Evolutionary conservation across 2,329 filamentous ascomycete species (phyloP).

Genomic region (Colletotrichum falcatum): DNA sequence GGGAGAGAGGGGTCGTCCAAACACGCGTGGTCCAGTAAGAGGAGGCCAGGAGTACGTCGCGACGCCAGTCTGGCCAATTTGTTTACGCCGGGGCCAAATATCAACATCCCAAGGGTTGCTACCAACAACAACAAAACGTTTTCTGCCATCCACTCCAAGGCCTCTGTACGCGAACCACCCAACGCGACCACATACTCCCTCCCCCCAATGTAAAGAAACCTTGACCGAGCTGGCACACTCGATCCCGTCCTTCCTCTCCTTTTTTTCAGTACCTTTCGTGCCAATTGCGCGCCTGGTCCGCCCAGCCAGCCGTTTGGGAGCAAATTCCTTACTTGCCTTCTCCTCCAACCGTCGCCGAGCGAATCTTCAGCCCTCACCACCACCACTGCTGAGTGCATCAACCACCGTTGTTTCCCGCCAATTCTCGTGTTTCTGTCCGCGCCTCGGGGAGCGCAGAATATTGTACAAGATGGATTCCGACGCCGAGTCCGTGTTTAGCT

Average conservation of each 20-base stretch:
- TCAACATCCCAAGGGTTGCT: slow-evolving; percentile 42
- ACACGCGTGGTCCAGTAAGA: slow-evolving; percentile 39
- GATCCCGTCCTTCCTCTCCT: slow-evolving; percentile 28
- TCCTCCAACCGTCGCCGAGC: slow-evolving; percentile 8
- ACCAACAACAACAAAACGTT: slow-evolving; percentile 41
- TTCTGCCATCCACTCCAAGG: slow-evolving; percentile 11
- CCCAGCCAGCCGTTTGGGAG: slow-evolving; percentile 32
- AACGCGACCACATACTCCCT: slow-evolving; percentile 18
- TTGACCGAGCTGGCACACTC: slow-evolving; percentile 38
- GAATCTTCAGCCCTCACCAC: slow-evolving; percentile 6
- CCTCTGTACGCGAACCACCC: slow-evolving; percentile 18
- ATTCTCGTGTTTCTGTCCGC: slow-evolving; percentile 28
- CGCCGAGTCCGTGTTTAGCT: slow-evolving; percentile 59
- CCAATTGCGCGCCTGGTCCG: slow-evolving; percentile 38
- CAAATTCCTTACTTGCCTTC: slow-evolving; percentile 14
- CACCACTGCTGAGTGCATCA: slow-evolving; percentile 10
- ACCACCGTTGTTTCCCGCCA: slow-evolving; percentile 24
- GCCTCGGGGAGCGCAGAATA: slow-evolving; percentile 28
- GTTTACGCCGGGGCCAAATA: slow-evolving; percentile 40
- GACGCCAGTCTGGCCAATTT: slow-evolving; percentile 26
- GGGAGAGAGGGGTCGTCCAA: slow-evolving; percentile 6
- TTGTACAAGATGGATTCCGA: slow-evolving; percentile 65
- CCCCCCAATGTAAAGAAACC: slow-evolving; percentile 34
- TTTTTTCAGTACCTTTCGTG: slow-evolving; percentile 25
- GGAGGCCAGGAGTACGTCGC: slow-evolving; percentile 25